Percentiles rank a stretch among this genome's conserved stretches.
phyloP scores from a whole-genome alignment of 2,329 filamentous ascomycete species.

The Elsinoe fawcettii region DNA sequence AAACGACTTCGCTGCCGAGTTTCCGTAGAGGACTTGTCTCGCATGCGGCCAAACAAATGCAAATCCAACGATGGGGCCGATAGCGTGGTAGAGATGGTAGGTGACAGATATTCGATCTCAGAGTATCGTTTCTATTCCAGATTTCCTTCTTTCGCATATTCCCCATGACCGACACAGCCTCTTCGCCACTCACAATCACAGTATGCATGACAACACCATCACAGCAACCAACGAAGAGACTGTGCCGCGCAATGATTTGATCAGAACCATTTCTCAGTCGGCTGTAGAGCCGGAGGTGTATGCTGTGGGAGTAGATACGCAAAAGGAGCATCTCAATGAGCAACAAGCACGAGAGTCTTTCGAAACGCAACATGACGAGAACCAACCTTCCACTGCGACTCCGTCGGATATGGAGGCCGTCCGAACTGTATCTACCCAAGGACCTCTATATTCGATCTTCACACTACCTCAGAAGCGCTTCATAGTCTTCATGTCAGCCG shows the following conservation, averaged over 20 bases:
- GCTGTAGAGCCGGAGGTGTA: neutral
- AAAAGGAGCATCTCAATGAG: neutral
- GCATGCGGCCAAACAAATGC: constrained; percentile 1
- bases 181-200: neutral
- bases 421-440: constrained; percentile 13
- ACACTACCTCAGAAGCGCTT: constrained; percentile 36
- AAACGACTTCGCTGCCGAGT: neutral
- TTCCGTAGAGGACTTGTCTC: neutral
- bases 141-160: neutral
- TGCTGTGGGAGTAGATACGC: neutral
- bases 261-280: constrained; percentile 6
- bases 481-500: constrained; percentile 43
- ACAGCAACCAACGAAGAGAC: neutral
- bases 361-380: constrained; percentile 1
- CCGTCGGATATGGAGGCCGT: constrained; percentile 9
- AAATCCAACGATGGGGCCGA: constrained; percentile 1
- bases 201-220: constrained; percentile 1
- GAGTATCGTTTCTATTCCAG: neutral
- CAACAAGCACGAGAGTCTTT: constrained; percentile 5
- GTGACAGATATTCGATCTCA: neutral
- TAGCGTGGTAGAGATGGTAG: neutral
- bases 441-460: constrained; percentile 32
- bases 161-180: neutral
- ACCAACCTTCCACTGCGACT: neutral
- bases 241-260: neutral